Conservation (phyloP, 805 yeast species). For the Candida broadrunensis region DNA sequence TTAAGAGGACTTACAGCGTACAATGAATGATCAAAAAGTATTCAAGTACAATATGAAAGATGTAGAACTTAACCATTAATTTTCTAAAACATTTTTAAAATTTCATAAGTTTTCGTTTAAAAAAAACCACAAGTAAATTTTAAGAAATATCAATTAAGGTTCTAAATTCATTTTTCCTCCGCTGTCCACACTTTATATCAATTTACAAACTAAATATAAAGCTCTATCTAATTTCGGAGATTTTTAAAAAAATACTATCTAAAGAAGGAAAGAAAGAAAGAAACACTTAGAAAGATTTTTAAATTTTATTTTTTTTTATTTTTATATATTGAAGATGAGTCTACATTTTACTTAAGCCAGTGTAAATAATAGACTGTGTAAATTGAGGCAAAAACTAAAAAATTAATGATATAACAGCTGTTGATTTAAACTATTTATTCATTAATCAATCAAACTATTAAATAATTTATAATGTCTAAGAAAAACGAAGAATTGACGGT, state of each 20-base stretch:
- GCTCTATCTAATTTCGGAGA: slow-evolving; percentile 44
- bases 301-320: no score
- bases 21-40: no score
- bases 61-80: not conserved
- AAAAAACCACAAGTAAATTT: slow-evolving; percentile 3
- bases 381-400: no score
- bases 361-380: no score
- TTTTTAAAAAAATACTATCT: slow-evolving; percentile 21
- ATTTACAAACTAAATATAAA: slow-evolving; percentile 23
- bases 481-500: slow-evolving; percentile 24
- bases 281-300: not conserved
- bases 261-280: slow-evolving; percentile 8
- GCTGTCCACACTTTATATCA: slow-evolving; percentile 46
- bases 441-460: not conserved
- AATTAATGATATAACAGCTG: no score
- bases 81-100: not conserved
- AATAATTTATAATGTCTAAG: slow-evolving; percentile 12
- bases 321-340: no score
- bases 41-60: no score
- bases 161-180: slow-evolving; percentile 31
- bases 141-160: not conserved
- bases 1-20: no score
- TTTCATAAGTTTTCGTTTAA: not conserved
- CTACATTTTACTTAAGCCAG: no score
- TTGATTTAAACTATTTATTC: no score